Base-by-base conservation (phyloP, 140 eudicot genomes). In the Stevia rebaudiana region DNA sequence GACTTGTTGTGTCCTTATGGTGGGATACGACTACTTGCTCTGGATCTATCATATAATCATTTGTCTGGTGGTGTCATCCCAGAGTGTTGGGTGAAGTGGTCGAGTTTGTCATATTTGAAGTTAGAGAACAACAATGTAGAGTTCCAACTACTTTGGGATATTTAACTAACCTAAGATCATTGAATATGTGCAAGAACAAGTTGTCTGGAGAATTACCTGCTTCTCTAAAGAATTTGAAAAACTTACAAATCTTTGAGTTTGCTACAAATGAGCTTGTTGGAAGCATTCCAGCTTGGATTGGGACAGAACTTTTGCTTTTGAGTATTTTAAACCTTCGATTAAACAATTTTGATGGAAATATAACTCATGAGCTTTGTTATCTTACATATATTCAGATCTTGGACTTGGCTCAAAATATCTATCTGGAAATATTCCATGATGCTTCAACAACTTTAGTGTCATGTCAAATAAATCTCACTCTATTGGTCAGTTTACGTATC, bases 31-130 rank as follows among this genome's bases (percentile, higher is more conserved):
- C 0, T 3, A 61, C 0, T 1, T 0, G 8, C 16, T 54, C 85
- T 85, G 21, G 17, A 55, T 71, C 28, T 85, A 2, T 71, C 59
- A 11, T 8, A 53, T n/a, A 85, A 85, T 67, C 11, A 6, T 15
- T 74, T 85, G 8, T 76, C 83, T 0, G 88, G 85, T 0, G 88
- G 85, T 42, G 74, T 57, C 59, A 31, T 82, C 25, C 85, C 85
- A 0, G 74, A 79, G 8, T 82, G 81, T 5, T 84, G 76, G 81
- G 68, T 22, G 47, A 75, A 72, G 13, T 68, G 67, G 76, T 53
- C 48, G 0, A 22, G 23, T 11, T 53, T 85, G 60, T 3, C 0
- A n/a, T 17, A 8, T 15, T 44, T 85, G 56, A 63, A 67, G 22
- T 12, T 84, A 23, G 77, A 49, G 23, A 73, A 57, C 37, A 81